Evolutionary conservation across 495 filamentous ascomycete genomes (phyloP).

Genomic region (Podospora fimiseda): DNA sequence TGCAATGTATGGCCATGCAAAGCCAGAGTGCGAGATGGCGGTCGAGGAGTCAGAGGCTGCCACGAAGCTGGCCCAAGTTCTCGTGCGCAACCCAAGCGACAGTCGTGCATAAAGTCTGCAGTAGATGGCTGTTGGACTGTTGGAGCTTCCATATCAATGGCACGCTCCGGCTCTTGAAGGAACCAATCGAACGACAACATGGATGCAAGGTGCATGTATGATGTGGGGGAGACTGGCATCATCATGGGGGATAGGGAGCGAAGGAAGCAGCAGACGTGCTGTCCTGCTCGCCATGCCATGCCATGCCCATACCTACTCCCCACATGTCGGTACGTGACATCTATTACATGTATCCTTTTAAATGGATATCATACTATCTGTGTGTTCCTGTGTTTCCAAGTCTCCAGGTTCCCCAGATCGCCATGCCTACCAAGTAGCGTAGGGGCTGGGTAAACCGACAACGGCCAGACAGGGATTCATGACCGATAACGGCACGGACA

Average conservation of each 20-base stretch:
- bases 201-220: constrained; percentile 27
- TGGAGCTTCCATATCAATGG: constrained; percentile 1
- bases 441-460: background rate
- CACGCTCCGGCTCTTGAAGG: constrained; percentile 1
- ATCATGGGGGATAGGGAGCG: background rate
- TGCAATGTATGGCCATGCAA: background rate
- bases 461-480: no score
- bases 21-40: background rate
- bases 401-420: background rate
- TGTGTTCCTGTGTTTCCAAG: no score
- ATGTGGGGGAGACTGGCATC: background rate
- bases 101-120: constrained; percentile 16
- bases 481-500: background rate
- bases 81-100: constrained; percentile 12
- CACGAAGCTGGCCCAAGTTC: constrained; percentile 34
- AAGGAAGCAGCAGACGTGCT: no score
- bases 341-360: no score
- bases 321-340: no score
- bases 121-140: constrained; percentile 8
- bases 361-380: no score
- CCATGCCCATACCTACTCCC: no score
- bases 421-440: no score
- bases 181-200: constrained; percentile 18
- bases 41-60: constrained; percentile 37
- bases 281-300: no score